Base-by-base conservation (phyloP, 1,139 yeast genomes). In the Yamadazyma atmosphaerica region DNA sequence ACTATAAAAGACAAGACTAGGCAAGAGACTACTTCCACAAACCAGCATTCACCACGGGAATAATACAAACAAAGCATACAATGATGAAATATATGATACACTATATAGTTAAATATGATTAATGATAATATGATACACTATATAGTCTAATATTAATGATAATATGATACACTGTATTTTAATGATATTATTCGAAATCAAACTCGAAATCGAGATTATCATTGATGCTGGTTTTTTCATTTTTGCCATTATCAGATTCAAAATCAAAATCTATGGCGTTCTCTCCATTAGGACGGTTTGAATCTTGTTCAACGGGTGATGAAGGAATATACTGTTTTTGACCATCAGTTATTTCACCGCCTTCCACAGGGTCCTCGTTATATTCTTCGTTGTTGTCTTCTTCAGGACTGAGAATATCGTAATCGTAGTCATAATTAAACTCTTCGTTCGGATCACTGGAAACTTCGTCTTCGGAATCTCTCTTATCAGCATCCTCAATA, bases 121-220 rank as follows among this genome's bases (percentile, higher is more conserved):
- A n/a, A n/a, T n/a, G n/a, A n/a, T n/a, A n/a, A n/a, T n/a, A n/a
- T n/a, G n/a, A n/a, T n/a, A n/a, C n/a, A n/a, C n/a, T n/a, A n/a
- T n/a, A n/a, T n/a, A n/a, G n/a, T n/a, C n/a, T n/a, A n/a, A n/a
- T n/a, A n/a, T n/a, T n/a, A n/a, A n/a, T n/a, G n/a, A n/a, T n/a
- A n/a, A n/a, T n/a, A n/a, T n/a, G n/a, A n/a, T n/a, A n/a, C n/a
- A n/a, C n/a, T n/a, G n/a, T n/a, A n/a, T n/a, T n/a, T n/a, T 21
- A 34, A 29, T 37, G 38, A 19, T 13, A 25, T 32, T 44, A 56
- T 7, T 58, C 56, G 35, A 59, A 58, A 36, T 63, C 68, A 43
- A 61, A 64, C 25, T 64, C 70, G 37, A 64, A 57, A 25, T 63
- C 67, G 45, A 60, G 46, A 31, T 50, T 17, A 18, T 30, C 21